phyloP scores from a whole-genome alignment of 2,329 filamentous ascomycete species.

The Diaporthe destruens region DNA sequence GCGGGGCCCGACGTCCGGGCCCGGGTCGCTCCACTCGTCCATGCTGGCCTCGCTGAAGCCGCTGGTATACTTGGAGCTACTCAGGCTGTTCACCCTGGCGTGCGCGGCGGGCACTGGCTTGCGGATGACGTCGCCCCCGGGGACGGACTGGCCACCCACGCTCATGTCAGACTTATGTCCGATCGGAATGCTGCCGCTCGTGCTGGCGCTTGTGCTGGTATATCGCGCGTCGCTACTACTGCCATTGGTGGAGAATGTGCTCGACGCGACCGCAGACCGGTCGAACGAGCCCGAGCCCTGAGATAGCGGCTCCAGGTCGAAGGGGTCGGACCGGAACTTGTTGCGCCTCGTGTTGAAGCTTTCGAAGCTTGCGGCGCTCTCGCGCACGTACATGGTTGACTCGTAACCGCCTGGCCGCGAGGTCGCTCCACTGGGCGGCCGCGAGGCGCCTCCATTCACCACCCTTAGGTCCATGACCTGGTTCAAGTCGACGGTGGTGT shows the following conservation, averaged over 20 bases:
- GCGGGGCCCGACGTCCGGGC: constrained; percentile 64
- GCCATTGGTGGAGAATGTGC: constrained; percentile 47
- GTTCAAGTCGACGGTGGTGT: constrained; percentile 48
- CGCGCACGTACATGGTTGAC: constrained; percentile 46
- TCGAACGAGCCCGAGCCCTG: constrained; percentile 45
- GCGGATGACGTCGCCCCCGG: constrained; percentile 41
- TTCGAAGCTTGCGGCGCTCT: constrained; percentile 57
- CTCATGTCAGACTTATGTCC: constrained; percentile 43
- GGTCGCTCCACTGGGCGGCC: constrained; percentile 30
- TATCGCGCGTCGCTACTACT: constrained; percentile 36
- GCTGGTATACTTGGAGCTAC: constrained; percentile 62
- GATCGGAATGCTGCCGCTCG: constrained; percentile 17
- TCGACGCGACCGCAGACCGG: constrained; percentile 49
- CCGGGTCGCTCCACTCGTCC: constrained; percentile 64
- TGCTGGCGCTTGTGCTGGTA: constrained; percentile 23
- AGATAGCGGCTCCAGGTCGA: constrained; percentile 71
- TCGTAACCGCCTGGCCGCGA: not conserved
- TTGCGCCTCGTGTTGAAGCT: constrained; percentile 62
- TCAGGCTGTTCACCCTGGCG: constrained; percentile 54
- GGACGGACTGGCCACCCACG: constrained; percentile 41
- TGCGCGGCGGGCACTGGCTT: constrained; percentile 51
- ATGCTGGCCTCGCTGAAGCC: constrained; percentile 56
- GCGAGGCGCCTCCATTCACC: constrained; percentile 40
- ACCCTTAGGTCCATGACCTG: constrained; percentile 32
- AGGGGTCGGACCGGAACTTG: constrained; percentile 74